Evolutionary conservation across 345 rosid genomes (phyloP).

Genomic region (Litchi chinensis): DNA sequence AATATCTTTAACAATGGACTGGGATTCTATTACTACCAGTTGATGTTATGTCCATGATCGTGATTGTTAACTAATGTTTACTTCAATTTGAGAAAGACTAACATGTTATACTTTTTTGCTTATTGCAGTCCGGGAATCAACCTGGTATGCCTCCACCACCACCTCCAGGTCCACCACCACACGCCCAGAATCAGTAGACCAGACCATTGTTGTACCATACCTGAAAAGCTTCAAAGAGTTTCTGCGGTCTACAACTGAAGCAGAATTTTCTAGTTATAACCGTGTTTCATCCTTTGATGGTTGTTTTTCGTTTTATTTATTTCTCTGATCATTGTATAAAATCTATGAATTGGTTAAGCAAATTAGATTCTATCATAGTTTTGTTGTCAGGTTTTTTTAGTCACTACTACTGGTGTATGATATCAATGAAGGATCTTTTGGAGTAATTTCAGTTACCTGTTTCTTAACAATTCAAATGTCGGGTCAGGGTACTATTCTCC

Average conservation of each 20-base stretch:
- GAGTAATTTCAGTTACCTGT: too few species aligned
- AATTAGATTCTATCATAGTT: neutral
- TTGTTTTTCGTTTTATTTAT: too few species aligned
- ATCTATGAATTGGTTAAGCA: neutral
- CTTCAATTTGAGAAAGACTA: neutral
- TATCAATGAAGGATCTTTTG: neutral
- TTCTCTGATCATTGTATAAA: neutral
- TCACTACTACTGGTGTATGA: neutral
- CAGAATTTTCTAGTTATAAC: neutral
- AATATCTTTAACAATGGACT: neutral
- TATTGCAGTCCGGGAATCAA: slow-evolving; percentile 59
- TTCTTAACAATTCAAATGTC: too few species aligned
- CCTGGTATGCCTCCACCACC: slow-evolving; percentile 53
- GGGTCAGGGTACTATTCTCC: too few species aligned
- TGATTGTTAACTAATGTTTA: neutral
- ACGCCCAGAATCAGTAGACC: slow-evolving; percentile 47
- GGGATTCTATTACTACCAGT: neutral
- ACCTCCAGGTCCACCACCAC: slow-evolving; percentile 62
- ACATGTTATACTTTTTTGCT: neutral
- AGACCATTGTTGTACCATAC: slow-evolving; percentile 17
- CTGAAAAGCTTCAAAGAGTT: neutral
- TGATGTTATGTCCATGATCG: neutral
- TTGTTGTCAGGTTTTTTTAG: neutral
- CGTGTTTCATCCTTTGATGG: neutral
- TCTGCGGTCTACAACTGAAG: neutral